These are phyloP conservation scores for Gloeophyllum trabeum DNA, from an alignment of 768 basidiomycete species.

Conservation along the genomic window DNA sequence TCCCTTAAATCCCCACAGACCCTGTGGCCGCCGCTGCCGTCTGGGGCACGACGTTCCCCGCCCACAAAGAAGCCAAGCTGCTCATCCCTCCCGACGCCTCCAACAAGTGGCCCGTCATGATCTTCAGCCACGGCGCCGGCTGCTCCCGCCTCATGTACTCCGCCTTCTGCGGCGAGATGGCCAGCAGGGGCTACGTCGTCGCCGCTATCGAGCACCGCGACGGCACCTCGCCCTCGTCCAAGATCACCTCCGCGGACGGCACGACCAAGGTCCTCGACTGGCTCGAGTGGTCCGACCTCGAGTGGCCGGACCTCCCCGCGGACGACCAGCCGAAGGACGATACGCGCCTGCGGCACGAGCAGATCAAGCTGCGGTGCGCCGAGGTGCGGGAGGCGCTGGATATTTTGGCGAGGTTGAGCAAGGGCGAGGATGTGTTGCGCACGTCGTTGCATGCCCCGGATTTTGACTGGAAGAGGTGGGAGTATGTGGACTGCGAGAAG, in stretches of 20 bases:
- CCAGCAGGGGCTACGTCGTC: conserved; percentile 33
- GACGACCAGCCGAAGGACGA: conserved; percentile 22
- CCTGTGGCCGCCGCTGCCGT: conserved; percentile 14
- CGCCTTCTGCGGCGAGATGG: conserved; percentile 31
- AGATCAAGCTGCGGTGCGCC: conserved; percentile 23
- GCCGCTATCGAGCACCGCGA: conserved; percentile 35
- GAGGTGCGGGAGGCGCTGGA: conserved; percentile 24
- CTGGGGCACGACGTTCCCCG: conserved; percentile 21
- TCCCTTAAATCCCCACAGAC: conserved; percentile 6
- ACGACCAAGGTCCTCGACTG: conserved; percentile 19
- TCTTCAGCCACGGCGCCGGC: conserved; percentile 36
- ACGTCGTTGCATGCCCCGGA: background rate
- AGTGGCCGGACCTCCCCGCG: conserved; percentile 15
- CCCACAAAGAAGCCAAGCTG: conserved; percentile 15
- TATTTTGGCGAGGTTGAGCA: conserved; percentile 10
- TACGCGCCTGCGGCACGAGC: conserved; percentile 16
- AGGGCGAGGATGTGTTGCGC: conserved; percentile 4
- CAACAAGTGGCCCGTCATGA: conserved; percentile 25
- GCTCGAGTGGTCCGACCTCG: conserved; percentile 18
- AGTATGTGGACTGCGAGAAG: conserved; percentile 9
- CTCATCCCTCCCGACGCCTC: conserved; percentile 6
- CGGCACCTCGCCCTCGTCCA: conserved; percentile 27
- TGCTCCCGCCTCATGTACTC: conserved; percentile 29
- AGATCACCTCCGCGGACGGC: conserved; percentile 9
- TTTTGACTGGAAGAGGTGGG: conserved; percentile 12